Evolutionary conservation across 163 green algal species (phyloP), one percentile per base, ranked within the genome.

Genomic region (Botryococcus braunii): DNA sequence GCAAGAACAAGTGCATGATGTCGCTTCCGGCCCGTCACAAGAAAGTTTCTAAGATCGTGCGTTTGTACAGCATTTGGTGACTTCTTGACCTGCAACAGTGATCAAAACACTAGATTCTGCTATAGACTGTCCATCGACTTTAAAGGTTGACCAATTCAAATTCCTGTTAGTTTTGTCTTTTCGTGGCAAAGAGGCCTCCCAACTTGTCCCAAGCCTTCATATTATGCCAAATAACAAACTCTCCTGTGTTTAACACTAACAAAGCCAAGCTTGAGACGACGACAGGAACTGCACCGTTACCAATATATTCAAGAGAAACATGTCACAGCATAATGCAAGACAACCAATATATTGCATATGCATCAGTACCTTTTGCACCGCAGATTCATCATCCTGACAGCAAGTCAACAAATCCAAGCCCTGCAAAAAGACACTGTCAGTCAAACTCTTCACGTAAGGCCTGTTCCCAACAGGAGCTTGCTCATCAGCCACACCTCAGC

Each of bases 351-450:
- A 55, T 27, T 55, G 17, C 13, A 21, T 21, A 55, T 55, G 52
- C 52, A 17, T 25, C 52, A n/a, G 52, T 61, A n/a, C 31, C 73
- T 81, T 70, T 38, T 76, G 61, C 25, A 79, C 57, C 13, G 55
- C 57, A 4, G 21, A 35, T 9, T 79, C 71, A 43, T 83, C 68
- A n/a, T 74, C 48, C 3, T 69, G 67, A 0, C 72, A 76, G 69
- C 83, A 94, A 4, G 77, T 70, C 6, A 85, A 69, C 64, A 96
- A 75, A 52, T 85, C 82, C 32, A 94, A 74, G 0, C 82, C 88
- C 77, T 92, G 74, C 48, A 73, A n/a, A 25, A 43, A 11, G 34
- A 62, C 46, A 55, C 46, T 27, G 46, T 27, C 13, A 27, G 13
- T 55, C 46, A 55, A n/a, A n/a, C n/a, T n/a, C n/a, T n/a, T 55